phyloP scores from a whole-genome alignment of 306 rosid species.

The Dicorynia guianensis region DNA sequence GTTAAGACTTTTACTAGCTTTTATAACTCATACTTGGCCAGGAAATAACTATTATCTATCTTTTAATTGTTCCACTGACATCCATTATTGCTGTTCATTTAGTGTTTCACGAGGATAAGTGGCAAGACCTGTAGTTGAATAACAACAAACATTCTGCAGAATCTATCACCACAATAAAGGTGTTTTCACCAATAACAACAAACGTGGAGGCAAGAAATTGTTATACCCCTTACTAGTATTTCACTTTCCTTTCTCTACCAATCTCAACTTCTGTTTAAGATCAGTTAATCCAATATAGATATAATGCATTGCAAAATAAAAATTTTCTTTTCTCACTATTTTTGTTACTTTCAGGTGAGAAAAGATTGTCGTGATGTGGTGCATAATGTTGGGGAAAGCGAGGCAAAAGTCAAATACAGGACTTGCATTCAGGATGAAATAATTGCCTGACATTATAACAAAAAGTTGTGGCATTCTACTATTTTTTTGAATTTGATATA shows the following conservation, averaged over 20 bases:
- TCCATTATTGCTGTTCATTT: constrained; percentile 23
- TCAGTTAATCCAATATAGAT: no score
- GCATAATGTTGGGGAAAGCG: background rate
- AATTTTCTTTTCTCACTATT: no score
- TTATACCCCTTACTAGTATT: background rate
- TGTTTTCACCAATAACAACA: constrained; percentile 37
- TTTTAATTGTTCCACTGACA: constrained; percentile 20
- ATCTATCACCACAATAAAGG: constrained; percentile 44
- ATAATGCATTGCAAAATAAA: no score
- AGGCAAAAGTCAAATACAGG: constrained; percentile 51
- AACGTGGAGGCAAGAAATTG: constrained; percentile 39
- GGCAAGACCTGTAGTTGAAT: constrained; percentile 1
- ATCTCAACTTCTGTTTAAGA: no score
- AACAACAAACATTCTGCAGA: constrained; percentile 61
- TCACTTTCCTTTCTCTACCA: background rate
- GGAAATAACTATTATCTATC: background rate
- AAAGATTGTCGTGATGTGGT: constrained; percentile 57
- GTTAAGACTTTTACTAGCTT: no score
- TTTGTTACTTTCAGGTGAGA: constrained; percentile 33
- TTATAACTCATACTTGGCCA: background rate
- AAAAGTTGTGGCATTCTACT: no score
- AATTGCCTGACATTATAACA: constrained; percentile 15
- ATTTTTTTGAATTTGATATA: no score
- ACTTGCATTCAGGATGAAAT: constrained; percentile 51
- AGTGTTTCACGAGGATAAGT: background rate